These are phyloP conservation scores for Gypsophila paniculata DNA, from an alignment of 179 eudicot species.

Conservation along the genomic window DNA sequence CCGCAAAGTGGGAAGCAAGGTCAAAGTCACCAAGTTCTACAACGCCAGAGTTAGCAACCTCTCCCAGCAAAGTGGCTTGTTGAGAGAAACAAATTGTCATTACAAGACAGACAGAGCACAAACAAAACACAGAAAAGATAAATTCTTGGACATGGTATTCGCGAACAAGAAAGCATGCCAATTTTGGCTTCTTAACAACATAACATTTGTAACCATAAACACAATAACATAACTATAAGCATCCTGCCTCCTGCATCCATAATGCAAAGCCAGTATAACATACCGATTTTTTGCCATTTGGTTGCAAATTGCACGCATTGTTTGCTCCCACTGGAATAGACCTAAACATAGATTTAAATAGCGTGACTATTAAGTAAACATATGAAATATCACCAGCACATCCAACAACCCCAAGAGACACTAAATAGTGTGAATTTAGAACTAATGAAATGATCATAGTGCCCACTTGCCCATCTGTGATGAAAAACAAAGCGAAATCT, in stretches of 20 bases:
- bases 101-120: slow-evolving; percentile 1
- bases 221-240: neutral
- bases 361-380: neutral
- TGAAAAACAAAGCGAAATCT: neutral
- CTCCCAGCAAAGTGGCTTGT: slow-evolving; percentile 63
- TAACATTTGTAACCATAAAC: neutral
- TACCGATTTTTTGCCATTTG: slow-evolving; percentile 75
- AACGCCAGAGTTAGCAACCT: slow-evolving; percentile 67
- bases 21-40: slow-evolving; percentile 72
- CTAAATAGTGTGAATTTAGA: neutral
- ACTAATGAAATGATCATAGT: neutral
- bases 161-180: slow-evolving; percentile 2
- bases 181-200: neutral
- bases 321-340: slow-evolving; percentile 74
- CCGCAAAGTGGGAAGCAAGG: slow-evolving; percentile 65
- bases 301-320: slow-evolving; percentile 50
- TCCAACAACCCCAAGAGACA: neutral
- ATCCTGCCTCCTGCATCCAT: neutral
- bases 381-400: slow-evolving; percentile 9
- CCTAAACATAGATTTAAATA: slow-evolving; percentile 36
- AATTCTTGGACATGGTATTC: neutral
- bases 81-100: slow-evolving; percentile 15
- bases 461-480: neutral
- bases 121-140: neutral
- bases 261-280: slow-evolving; percentile 15